Base-by-base conservation (phyloP, 257 asterid species). In the Jasminum sambac region DNA sequence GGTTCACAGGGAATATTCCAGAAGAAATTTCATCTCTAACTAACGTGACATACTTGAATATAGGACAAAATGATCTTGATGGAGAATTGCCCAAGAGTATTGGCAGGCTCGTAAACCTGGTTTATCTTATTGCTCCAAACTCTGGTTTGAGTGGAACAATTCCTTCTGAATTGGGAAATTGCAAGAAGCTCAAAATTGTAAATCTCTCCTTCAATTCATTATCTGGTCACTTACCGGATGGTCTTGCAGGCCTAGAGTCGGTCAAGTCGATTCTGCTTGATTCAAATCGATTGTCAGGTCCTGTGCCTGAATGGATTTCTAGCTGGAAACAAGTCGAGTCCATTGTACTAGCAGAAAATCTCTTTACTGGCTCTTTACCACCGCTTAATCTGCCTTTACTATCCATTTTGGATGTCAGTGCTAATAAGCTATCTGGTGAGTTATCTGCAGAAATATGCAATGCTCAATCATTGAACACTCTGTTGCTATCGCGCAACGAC, bases 261-360 rank as follows among this genome's bases (percentile, higher is more conserved):
- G 62, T 92, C 63, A 40, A 55, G 7, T 81, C 96, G 0, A 64
- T 90, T 64, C 77, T 80, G 23, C 89, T 92, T 4, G 81, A 75
- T 69, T 81, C 88, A 11, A 92, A 92, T 76, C 74, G 25, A 8
- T 71, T 92, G 48, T 85, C 95, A 1, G 96, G 98, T 4, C 74
- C 84, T 0, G 23, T 92, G 50, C 96, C 96, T 0, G 52, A 10
- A 1, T 92, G 98, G 98, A 86, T 90, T 74, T 88, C 96, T 4
- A 82, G 83, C 37, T 92, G 95, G 98, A 88, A 76, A 69, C 69
- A 63, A 34, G 82, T 76, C 4, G 82, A 75, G 37, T 68, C 89
- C 1, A 64, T 90, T 6, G 69, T 72, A 8, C 80, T 90, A 12
- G 73, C 96, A 13, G 82, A 85, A 71, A 92, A 92, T 74, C 78